phyloP scores from a whole-genome alignment of 495 filamentous ascomycete genomes.

The Cryomyces minteri region DNA sequence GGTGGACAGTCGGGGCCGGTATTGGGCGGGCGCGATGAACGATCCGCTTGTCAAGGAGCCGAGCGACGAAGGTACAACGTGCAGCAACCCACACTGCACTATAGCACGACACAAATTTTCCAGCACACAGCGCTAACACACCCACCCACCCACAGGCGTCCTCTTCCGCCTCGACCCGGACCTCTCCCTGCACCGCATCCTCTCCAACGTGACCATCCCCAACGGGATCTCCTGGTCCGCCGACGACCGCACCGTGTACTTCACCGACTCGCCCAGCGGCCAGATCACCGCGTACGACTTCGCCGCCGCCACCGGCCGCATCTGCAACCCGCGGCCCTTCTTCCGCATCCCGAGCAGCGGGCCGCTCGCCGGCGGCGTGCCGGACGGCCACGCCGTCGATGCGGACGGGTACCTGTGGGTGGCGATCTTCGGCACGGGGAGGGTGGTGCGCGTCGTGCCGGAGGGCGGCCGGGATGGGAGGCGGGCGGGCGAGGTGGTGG shows the following conservation, averaged over 20 bases:
- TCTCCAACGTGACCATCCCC: slow-evolving; percentile 55
- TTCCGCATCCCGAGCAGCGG: slow-evolving; percentile 28
- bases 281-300: slow-evolving; percentile 64
- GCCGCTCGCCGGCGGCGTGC: slow-evolving; percentile 10
- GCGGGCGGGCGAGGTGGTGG: slow-evolving; percentile 10
- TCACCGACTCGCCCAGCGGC: slow-evolving; percentile 52
- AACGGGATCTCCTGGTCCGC: slow-evolving; percentile 60
- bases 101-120: neutral
- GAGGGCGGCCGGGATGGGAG: slow-evolving; percentile 3
- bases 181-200: slow-evolving; percentile 36
- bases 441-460: slow-evolving; percentile 16
- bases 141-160: slow-evolving; percentile 20
- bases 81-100: no score
- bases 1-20: slow-evolving; percentile 62
- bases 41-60: slow-evolving; percentile 26
- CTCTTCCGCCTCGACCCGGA: slow-evolving; percentile 49
- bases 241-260: slow-evolving; percentile 62
- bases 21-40: slow-evolving; percentile 85
- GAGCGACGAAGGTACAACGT: slow-evolving; percentile 15
- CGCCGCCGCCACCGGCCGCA: slow-evolving; percentile 36
- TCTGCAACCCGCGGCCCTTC: slow-evolving; percentile 50
- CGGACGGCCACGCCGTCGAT: slow-evolving; percentile 28
- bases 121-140: slow-evolving; percentile 16
- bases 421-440: slow-evolving; percentile 16
- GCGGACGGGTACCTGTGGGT: slow-evolving; percentile 23